Evolutionary conservation across 2,329 filamentous ascomycete genomes (phyloP).

Genomic region (Pseudogymnoascus verrucosus): DNA sequence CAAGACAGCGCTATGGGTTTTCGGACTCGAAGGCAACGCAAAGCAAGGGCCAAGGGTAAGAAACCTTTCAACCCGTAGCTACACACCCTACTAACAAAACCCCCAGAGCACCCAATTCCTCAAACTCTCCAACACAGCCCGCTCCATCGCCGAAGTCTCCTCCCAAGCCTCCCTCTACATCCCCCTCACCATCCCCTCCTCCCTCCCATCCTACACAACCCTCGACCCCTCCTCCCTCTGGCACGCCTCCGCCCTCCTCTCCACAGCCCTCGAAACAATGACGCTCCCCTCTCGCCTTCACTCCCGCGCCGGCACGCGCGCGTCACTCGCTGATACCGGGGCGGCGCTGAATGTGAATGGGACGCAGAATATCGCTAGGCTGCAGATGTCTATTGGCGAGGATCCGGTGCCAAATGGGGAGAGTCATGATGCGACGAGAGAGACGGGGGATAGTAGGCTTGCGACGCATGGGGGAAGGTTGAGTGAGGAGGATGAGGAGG

Average conservation of each 20-base stretch:
- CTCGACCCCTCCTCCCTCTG: conserved; percentile 62
- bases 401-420: conserved; percentile 15
- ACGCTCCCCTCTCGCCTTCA: conserved; percentile 68
- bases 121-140: conserved; percentile 65
- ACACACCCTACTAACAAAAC: neutral
- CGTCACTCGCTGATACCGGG: conserved; percentile 53
- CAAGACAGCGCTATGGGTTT: conserved; percentile 79
- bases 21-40: conserved; percentile 64
- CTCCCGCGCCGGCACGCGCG: conserved; percentile 32
- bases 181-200: conserved; percentile 60
- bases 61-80: conserved; percentile 8
- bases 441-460: conserved; percentile 17
- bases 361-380: conserved; percentile 69
- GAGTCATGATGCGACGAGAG: conserved; percentile 6
- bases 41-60: conserved; percentile 46
- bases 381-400: conserved; percentile 51
- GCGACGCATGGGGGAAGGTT: conserved; percentile 32
- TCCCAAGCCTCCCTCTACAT: conserved; percentile 69
- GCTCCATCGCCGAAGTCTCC: conserved; percentile 60
- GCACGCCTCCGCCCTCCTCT: conserved; percentile 72
- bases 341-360: conserved; percentile 65
- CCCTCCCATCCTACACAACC: conserved; percentile 47
- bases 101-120: conserved; percentile 52
- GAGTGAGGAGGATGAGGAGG: conserved; percentile 20
- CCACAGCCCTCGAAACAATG: conserved; percentile 68